Evolutionary conservation across 441 rosid genomes (phyloP), one percentile per base, ranked within the genome.

Genomic region (Adansonia grandidieri): DNA sequence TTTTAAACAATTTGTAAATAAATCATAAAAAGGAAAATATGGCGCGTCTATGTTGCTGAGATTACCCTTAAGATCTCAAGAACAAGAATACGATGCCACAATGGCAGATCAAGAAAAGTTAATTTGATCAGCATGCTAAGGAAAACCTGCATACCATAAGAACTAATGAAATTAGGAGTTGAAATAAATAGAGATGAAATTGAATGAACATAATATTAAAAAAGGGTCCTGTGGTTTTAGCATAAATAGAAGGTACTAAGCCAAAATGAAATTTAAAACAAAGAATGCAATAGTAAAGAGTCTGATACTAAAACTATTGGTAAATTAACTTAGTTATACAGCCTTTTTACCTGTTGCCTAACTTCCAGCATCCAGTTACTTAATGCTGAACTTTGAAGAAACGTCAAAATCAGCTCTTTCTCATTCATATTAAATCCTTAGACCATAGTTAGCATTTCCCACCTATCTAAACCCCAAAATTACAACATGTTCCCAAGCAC

Each of bases 21-120:
- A 82, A 68, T 62, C 77, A 83, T 79, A 74, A 77, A 37, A 57
- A 47, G 50, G 75, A 60, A 61, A 78, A 65, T 70, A 78, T 32
- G 62, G 6, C 50, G 42, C 71, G 64, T 6, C 48, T 51, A 76
- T 45, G 68, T 22, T 76, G 73, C 77, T 74, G 73, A 71, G 67
- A 83, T 90, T 92, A 97, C 99, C 97, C 98, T 90, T 83, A 97
- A 86, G 82, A 97, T 89, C 91, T 97, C 99, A 79, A 97, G 98
- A 87, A 97, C 99, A 77, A 97, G 99, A 87, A 97, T 97, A 74
- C 98, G 98, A 88, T 97, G 98, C 99, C 99, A 97, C 77, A 97
- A 82, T 78, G 98, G 97, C 82, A 97, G 87, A 89, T 97, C 99
- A 76, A 93, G 93, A 87, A 89, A 92, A 76, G 94, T 91, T 80